Evolutionary conservation across 345 rosid genomes (phyloP).

Genomic region (Eucalyptus shirleyi): DNA sequence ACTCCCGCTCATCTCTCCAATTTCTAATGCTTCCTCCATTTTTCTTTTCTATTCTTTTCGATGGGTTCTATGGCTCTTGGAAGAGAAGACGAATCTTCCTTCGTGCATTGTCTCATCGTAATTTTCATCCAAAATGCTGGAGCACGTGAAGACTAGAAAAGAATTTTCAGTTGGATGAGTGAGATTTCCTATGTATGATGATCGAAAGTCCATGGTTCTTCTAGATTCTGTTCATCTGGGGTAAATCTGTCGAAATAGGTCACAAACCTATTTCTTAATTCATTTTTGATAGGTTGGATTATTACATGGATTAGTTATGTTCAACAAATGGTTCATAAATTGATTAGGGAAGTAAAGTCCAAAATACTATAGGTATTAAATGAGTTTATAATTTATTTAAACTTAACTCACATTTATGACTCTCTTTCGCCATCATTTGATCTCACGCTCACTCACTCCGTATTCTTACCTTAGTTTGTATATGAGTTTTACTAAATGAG

Average conservation of each 20-base stretch:
- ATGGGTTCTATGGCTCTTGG: neutral
- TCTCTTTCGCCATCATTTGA: neutral
- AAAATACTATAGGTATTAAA: neutral
- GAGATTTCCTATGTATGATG: neutral
- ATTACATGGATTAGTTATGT: neutral
- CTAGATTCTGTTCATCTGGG: neutral
- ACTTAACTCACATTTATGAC: neutral
- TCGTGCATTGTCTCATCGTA: neutral
- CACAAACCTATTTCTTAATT: too few relatives aligned
- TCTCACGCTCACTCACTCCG: fast-evolving
- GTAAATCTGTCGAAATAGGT: neutral
- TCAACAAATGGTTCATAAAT: neutral
- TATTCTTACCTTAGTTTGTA: neutral
- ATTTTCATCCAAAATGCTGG: neutral
- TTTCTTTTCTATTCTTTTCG: neutral
- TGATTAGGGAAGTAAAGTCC: neutral
- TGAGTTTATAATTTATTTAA: too few relatives aligned
- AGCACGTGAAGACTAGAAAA: neutral
- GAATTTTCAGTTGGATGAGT: neutral
- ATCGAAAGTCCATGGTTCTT: neutral
- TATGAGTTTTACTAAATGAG: too few relatives aligned
- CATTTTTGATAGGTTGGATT: neutral
- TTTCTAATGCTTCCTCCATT: neutral
- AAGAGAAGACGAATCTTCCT: neutral
- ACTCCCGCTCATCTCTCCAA: neutral